Evolutionary conservation across 805 yeast genomes (phyloP), one percentile per base, ranked within the genome.

Genomic region (Yarrowia osloensis): DNA sequence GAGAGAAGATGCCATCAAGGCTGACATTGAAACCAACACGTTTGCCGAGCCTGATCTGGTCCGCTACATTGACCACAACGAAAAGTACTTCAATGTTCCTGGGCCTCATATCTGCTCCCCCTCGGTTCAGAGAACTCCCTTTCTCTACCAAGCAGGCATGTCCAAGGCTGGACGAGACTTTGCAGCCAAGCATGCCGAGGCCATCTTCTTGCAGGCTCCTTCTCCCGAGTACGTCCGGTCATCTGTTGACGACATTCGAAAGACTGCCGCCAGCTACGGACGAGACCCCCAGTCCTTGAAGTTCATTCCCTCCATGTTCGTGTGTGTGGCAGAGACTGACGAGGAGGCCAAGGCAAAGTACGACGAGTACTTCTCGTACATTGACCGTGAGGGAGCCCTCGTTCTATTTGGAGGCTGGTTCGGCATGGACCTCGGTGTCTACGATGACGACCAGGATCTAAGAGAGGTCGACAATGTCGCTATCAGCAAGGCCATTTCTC

Each of bases 101-200:
- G 83, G 82, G 2, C 82, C 82, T 12, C 78, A 73, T 67, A 80
- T 81, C 46, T 77, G 80, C 11, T 77, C 78, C 26, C 83, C 84
- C 3, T 74, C 82, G 5, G 82, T 81, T 1, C 84, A 81, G 68
- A 74, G 82, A 68, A 71, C 81, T 4, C 84, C 84, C 3, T 79
- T 81, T 6, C 71, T 81, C 46, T 74, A 80, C 52, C 82, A 81
- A 70, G 84, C 84, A 2, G 84, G 84, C 2, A 73, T 80, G 26
- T 81, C 84, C 3, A 71, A 76, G 9, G 73, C 73, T 22, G 84
- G 84, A 15, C 73, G 74, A 47, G 78, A 78, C 15, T 74, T 79
- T 68, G 84, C 81, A 4, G 81, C 84, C 9, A 76, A 77, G 67
- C 76, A 78, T 69, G 83, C 83, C 0, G 84, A 81, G 69, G 77